phyloP scores from a whole-genome alignment of 306 rosid genomes.

The Malus sylvestris region DNA sequence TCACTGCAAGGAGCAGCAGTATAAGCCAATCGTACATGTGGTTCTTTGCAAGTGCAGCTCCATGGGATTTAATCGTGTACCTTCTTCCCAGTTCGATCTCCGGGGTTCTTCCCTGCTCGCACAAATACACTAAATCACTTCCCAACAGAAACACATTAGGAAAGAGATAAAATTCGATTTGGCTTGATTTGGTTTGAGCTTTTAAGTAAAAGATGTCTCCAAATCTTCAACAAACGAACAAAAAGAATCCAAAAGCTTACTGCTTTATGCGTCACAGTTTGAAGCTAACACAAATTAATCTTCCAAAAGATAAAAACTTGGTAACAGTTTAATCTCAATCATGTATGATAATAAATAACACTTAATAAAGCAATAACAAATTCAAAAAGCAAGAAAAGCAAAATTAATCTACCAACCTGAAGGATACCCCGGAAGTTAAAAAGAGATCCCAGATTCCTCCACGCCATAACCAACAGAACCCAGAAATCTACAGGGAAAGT shows the following conservation, averaged over 20 bases:
- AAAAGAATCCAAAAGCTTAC: neutral
- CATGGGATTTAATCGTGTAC: conserved; percentile 78
- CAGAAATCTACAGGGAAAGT: neutral
- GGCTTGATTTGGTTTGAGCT: neutral
- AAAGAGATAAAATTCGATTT: neutral
- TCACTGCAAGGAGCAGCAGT: conserved; percentile 48
- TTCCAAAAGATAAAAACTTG: neutral
- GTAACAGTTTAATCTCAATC: neutral
- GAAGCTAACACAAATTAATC: neutral
- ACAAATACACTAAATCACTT: neutral
- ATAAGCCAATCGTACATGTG: conserved; percentile 79
- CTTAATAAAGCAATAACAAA: neutral
- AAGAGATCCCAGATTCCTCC: conserved; percentile 17
- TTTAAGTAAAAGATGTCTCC: neutral
- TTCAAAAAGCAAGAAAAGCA: neutral
- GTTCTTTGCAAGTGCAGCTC: conserved; percentile 61
- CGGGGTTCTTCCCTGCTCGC: conserved; percentile 21
- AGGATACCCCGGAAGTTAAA: conserved; percentile 13
- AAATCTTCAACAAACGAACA: neutral
- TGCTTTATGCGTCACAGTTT: neutral
- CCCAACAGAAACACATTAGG: neutral
- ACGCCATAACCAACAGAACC: conserved; percentile 23
- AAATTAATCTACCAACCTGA: conserved; percentile 21
- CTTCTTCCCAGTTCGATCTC: conserved; percentile 39
- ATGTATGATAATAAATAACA: neutral